These are phyloP conservation scores for Sporothrix brasiliensis DNA, from an alignment of 2,329 filamentous ascomycete genomes.

Conservation along the genomic window DNA sequence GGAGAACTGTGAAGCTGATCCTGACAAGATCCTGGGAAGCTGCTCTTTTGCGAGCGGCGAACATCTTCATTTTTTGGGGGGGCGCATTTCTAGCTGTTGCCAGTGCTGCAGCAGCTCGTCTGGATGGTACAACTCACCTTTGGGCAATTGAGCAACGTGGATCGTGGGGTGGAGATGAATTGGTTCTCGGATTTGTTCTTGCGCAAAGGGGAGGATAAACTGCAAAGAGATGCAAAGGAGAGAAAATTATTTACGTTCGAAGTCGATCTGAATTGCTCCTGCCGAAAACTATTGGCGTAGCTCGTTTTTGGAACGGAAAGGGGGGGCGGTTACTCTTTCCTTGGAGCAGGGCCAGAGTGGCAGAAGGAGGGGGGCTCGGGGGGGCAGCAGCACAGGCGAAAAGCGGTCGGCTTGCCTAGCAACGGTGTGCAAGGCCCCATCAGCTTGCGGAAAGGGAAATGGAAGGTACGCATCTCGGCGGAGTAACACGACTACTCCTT, in stretches of 20 bases:
- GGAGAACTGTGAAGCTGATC: not conserved
- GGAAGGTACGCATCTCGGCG: conserved; percentile 26
- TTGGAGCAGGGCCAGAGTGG: conserved; percentile 3
- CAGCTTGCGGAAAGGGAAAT: conserved; percentile 4
- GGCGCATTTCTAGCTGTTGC: conserved; percentile 14
- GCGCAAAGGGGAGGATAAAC: conserved; percentile 20
- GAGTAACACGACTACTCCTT: conserved; percentile 16
- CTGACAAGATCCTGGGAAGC: not conserved
- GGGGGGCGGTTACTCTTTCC: conserved; percentile 18
- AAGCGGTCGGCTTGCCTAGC: conserved; percentile 31
- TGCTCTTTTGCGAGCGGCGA: conserved; percentile 6
- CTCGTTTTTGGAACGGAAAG: conserved; percentile 28
- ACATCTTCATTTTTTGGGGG: not conserved
- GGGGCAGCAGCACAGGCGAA: conserved; percentile 21
- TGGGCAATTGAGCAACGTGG: conserved; percentile 26
- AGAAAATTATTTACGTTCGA: conserved; percentile 32
- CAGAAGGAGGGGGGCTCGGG: conserved; percentile 23
- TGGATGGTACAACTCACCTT: conserved; percentile 29
- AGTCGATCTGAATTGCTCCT: conserved; percentile 29
- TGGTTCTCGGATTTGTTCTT: conserved; percentile 11
- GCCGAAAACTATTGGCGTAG: conserved; percentile 34
- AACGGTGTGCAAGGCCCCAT: conserved; percentile 26
- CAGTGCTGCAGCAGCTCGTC: conserved; percentile 12
- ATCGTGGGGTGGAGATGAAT: conserved; percentile 16
- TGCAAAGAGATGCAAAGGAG: conserved; percentile 24